These are phyloP conservation scores for Leishmania martiniquensis DNA, from an alignment of 208 protist species.

Conservation along the genomic window DNA sequence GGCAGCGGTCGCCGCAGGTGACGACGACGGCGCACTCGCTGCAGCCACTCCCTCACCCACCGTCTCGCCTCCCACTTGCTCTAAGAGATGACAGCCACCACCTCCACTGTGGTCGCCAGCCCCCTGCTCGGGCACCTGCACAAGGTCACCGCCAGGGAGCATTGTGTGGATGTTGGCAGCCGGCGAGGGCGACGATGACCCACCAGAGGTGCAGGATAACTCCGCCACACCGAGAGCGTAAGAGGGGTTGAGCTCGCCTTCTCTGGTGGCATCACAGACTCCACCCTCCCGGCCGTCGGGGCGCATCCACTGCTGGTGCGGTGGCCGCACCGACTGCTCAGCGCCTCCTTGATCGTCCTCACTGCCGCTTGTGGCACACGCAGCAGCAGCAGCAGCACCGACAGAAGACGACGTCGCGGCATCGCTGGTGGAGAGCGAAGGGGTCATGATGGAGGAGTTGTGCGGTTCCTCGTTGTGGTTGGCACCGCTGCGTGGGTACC, in stretches of 20 bases:
- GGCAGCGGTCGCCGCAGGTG: neutral
- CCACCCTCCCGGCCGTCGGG: neutral
- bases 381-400: neutral
- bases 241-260: slow-evolving; percentile 23
- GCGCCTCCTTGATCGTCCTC: neutral
- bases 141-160: neutral
- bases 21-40: neutral
- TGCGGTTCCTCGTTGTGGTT: slow-evolving; percentile 2
- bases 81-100: neutral
- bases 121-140: neutral
- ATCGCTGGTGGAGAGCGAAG: slow-evolving; percentile 6
- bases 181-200: slow-evolving; percentile 4
- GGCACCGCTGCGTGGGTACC: neutral
- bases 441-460: slow-evolving; percentile 16
- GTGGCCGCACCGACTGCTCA: neutral
- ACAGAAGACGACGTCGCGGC: neutral
- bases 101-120: neutral
- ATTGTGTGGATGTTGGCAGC: neutral
- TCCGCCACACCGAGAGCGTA: slow-evolving; percentile 32
- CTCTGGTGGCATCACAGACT: neutral
- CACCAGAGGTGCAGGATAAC: slow-evolving; percentile 21
- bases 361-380: neutral
- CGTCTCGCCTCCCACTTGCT: neutral
- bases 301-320: neutral
- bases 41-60: neutral